Evolutionary conservation across 176 grass and related monocot genomes (phyloP), one percentile per base, ranked within the genome.

Genomic region (Bothriochloa decipiens): DNA sequence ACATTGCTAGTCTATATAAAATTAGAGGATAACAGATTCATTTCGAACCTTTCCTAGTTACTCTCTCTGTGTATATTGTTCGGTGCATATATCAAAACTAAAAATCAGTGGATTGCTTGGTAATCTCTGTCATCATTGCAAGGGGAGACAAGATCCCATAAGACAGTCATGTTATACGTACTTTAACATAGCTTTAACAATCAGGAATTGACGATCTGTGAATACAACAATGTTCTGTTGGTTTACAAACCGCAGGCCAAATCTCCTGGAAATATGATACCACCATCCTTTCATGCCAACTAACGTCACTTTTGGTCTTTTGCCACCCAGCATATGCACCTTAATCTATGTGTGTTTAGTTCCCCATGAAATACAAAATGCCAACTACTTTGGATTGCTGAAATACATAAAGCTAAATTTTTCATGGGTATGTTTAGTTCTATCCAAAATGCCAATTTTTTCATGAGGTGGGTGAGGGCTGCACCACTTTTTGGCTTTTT

Each of bases 101-200:
- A 15, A 47, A 47, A 45, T 11, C 42, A 47, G 36, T 13, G 40
- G 64, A 50, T 41, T 46, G 13, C 42, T 45, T 45, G 42, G 42
- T 11, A 45, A 45, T 11, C 7, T 79, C 7, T 79, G 74, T 12
- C 62, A 81, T 75, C 63, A 52, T 85, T 62, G 6, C n/a, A 50
- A 85, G 63, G 80, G 63, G 47, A 47, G 70, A 85, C 50, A 76
- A 42, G 71, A 81, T 80, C 28, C 20, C 50, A 49, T 22, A 32
- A 79, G 28, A 11, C 2, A 58, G 27, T 6, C 26, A 79, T 66
- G 46, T 28, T 65, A 12, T n/a, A 32, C 57, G 28, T 69, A 79
- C 23, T 41, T 28, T 45, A 50, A 43, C 20, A 58, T 80, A 39
- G 26, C 60, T 80, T 81, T 36, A 43, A 22, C 50, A 63, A 1